Percentiles rank a stretch among this genome's conserved stretches.
These are phyloP conservation scores for Boletus fagicola DNA, from an alignment of 768 basidiomycete genomes.

Conservation along the genomic window DNA sequence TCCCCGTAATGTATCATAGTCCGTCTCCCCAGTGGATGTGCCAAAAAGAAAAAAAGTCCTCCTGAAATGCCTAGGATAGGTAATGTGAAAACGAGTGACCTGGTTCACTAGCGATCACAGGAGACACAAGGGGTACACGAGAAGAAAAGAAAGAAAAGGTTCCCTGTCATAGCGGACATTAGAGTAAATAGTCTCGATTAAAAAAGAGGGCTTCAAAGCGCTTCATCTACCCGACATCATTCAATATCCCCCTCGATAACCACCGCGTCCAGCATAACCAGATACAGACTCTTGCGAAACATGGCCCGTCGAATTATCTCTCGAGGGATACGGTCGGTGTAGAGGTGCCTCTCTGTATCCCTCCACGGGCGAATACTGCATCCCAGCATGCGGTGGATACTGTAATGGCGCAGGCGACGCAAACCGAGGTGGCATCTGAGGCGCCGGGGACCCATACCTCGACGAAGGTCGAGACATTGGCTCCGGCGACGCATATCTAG, in stretches of 20 bases:
- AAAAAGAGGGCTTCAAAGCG: not conserved
- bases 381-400: conserved; percentile 36
- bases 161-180: conserved; percentile 16
- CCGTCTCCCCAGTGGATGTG: not conserved
- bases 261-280: conserved; percentile 34
- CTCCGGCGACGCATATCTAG: conserved; percentile 25
- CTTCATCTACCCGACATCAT: not conserved
- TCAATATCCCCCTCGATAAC: conserved; percentile 24
- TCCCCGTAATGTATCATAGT: conserved; percentile 10
- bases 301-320: conserved; percentile 13
- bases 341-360: conserved; percentile 58
- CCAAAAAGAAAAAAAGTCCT: conserved; percentile 2
- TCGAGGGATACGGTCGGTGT: conserved; percentile 50
- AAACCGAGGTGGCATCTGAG: conserved; percentile 26
- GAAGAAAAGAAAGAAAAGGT: not conserved
- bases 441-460: conserved; percentile 33
- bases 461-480: conserved; percentile 16
- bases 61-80: conserved; percentile 7
- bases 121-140: not conserved
- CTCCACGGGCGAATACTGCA: conserved; percentile 29
- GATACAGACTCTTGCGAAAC: conserved; percentile 21
- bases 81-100: not conserved
- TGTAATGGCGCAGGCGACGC: conserved; percentile 41
- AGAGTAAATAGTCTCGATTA: not conserved
- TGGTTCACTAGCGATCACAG: not conserved